These are phyloP conservation scores for Aspergillus sp. DNA, from an alignment of 2,329 filamentous ascomycete genomes.

Conservation along the genomic window DNA sequence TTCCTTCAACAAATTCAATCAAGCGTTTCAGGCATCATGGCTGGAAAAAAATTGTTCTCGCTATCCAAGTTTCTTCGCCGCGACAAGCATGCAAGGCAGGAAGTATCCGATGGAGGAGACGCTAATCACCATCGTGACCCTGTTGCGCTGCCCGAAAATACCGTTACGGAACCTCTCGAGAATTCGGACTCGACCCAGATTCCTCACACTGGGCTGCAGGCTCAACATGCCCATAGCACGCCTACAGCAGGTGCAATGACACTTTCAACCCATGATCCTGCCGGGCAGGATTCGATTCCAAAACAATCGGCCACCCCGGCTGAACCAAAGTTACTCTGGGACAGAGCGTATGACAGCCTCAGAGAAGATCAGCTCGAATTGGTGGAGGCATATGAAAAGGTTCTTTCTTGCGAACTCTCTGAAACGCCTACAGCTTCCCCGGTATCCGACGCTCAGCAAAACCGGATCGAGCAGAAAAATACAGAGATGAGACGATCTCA, in stretches of 20 bases:
- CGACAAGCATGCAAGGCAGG: not conserved
- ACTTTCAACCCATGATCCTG: not conserved
- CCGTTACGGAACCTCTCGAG: not conserved
- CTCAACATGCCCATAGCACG: not conserved
- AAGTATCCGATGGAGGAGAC: not conserved
- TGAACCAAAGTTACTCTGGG: not conserved
- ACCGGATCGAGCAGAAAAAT: not conserved
- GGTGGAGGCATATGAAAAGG: not conserved
- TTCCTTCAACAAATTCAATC: not conserved
- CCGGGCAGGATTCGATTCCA: not conserved
- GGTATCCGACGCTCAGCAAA: not conserved
- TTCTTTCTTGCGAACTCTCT: not conserved
- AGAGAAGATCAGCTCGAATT: not conserved
- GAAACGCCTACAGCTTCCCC: not conserved
- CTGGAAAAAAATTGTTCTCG: not conserved
- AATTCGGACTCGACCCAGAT: not conserved
- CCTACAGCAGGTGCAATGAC: not conserved
- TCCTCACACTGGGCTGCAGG: not conserved
- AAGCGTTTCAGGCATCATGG: not conserved
- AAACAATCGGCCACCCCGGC: not conserved
- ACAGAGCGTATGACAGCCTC: not conserved
- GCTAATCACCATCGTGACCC: not conserved
- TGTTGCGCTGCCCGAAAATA: not conserved
- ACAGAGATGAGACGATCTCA: not conserved
- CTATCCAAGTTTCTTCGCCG: not conserved